Evolutionary conservation across 1,139 yeast genomes (phyloP), one percentile per base, ranked within the genome.

Genomic region (Blastobotrys arbuscula): DNA sequence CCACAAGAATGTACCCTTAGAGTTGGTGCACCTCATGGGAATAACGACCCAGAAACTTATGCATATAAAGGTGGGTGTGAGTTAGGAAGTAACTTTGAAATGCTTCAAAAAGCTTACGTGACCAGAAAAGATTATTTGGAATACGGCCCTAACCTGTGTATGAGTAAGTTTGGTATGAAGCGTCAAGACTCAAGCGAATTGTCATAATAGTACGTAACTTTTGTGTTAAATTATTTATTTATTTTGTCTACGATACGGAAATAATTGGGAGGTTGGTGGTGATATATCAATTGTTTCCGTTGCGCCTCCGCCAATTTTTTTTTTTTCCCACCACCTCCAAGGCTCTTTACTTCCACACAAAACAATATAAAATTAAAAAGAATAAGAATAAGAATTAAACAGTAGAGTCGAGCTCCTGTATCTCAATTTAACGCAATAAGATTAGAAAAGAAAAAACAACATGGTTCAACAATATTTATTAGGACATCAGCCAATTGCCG

Each of bases 401-500:
- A 58, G 65, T 61, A 59, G 64, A 61, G 65, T 56, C 55, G 57
- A 45, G 49, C 65, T 62, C 65, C 64, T 60, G 65, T 52, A 50
- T 3, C 5, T 7, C 26, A 24, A 24, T 24, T 24, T 13, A 19
- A 34, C n/a, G 15, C 21, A 26, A 13, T 21, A 19, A 13, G 8
- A 16, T 8, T n/a, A 24, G 24, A 24, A 28, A 18, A 42, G 15
- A 42, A 15, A 28, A 7, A 18, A 23, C 31, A 45, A 16, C 42
- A 49, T 55, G 58, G 44, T 51, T 38, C 57, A 56, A 28, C 53
- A 53, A 51, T 59, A 59, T 48, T 82, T 79, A 63, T 78, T 90
- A 63, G 90, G 95, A 54, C 87, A 82, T 65, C 77, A 77, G 52
- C 94, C 97, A 55, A 86, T 90, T 61, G 86, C 89, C 62, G 96